Percentiles rank a stretch among this genome's conserved stretches.
These are phyloP conservation scores for Myxozyma nipponensis DNA, from an alignment of 805 yeast species.

Conservation along the genomic window DNA sequence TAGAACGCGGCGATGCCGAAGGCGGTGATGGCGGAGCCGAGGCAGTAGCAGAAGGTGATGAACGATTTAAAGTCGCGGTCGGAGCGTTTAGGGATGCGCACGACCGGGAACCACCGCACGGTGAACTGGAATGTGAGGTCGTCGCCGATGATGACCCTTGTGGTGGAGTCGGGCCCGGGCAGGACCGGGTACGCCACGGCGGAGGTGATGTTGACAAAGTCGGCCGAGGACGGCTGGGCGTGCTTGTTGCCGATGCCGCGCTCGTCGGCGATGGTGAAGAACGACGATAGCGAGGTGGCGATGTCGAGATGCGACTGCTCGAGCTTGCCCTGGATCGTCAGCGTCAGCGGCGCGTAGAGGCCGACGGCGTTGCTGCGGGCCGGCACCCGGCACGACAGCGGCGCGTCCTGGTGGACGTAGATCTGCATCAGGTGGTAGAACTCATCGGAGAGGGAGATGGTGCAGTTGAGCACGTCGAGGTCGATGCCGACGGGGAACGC, in stretches of 20 bases:
- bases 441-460: conserved; percentile 60
- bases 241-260: conserved; percentile 24
- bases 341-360: conserved; percentile 50
- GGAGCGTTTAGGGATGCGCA: conserved; percentile 16
- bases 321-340: conserved; percentile 63
- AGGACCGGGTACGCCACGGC: conserved; percentile 21
- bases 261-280: conserved; percentile 42
- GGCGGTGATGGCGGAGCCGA: conserved; percentile 27
- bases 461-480: conserved; percentile 49
- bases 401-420: conserved; percentile 73
- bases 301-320: conserved; percentile 66
- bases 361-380: conserved; percentile 37
- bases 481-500: conserved; percentile 50
- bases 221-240: conserved; percentile 32
- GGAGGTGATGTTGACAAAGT: conserved; percentile 37
- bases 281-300: conserved; percentile 53
- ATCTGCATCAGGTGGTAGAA: conserved; percentile 68
- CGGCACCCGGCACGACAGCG: conserved; percentile 65
- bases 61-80: conserved; percentile 16
- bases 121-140: conserved; percentile 54
- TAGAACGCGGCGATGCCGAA: conserved; percentile 20
- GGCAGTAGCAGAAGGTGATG: conserved; percentile 26
- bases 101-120: conserved; percentile 48
- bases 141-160: conserved; percentile 62
- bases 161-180: conserved; percentile 32